Conservation (phyloP, 345 rosid species). For the Camelina sativa region DNA sequence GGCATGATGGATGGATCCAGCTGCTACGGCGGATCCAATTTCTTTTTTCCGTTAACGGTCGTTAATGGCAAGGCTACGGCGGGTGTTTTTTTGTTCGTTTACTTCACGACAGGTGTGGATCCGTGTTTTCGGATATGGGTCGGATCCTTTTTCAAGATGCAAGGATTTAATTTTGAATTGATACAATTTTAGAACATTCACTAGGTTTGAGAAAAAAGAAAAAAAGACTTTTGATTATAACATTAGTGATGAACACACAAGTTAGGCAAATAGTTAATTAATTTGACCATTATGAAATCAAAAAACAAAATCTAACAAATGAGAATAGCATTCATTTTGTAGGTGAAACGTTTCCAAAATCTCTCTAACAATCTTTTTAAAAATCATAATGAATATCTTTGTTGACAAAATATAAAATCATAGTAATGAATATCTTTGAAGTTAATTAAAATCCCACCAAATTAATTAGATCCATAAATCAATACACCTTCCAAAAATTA, state of each 20-base stretch:
- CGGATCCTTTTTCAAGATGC: conserved; percentile 32
- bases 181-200: conserved; percentile 24
- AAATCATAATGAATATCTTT: too few species aligned
- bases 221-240: background rate
- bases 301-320: too few species aligned
- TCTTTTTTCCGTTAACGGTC: conserved; percentile 33
- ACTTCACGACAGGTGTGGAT: conserved; percentile 37
- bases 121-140: conserved; percentile 28
- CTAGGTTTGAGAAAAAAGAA: background rate
- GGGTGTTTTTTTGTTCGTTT: background rate
- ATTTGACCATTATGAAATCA: conserved; percentile 9
- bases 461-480: too few species aligned
- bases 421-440: too few species aligned
- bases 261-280: conserved; percentile 20
- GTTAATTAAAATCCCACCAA: too few species aligned
- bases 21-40: conserved; percentile 30
- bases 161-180: background rate
- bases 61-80: conserved; percentile 29
- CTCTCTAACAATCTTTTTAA: too few species aligned
- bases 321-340: too few species aligned
- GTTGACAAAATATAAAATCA: too few species aligned
- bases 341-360: too few species aligned
- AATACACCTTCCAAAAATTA: too few species aligned
- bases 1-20: conserved; percentile 54
- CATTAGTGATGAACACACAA: background rate